Evolutionary conservation across 345 rosid species (phyloP).

Genomic region (Hibiscus trionum): DNA sequence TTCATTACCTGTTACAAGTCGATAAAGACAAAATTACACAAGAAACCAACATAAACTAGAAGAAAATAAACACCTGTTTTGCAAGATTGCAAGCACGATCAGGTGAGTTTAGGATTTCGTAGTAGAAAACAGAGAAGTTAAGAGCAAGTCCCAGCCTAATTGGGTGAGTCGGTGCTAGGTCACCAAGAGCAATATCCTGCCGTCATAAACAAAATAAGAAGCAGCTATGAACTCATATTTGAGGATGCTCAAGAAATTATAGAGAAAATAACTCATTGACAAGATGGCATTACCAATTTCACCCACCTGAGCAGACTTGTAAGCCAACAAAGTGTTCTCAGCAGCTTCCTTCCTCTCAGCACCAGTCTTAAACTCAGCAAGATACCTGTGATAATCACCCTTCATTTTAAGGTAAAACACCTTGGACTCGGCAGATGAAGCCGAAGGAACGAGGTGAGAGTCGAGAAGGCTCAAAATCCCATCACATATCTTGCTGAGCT

Average conservation of each 20-base stretch:
- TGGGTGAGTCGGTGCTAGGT: slow-evolving; percentile 91
- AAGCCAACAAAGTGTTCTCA: no score
- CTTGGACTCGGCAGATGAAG: slow-evolving; percentile 49
- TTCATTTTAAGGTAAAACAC: slow-evolving; percentile 95
- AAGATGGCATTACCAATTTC: neutral
- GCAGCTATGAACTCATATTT: neutral
- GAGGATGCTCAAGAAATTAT: neutral
- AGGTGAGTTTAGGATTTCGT: slow-evolving; percentile 96
- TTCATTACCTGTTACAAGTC: neutral
- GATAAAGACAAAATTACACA: neutral
- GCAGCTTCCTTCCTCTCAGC: no score
- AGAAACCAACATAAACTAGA: neutral
- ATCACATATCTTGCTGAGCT: slow-evolving; percentile 29
- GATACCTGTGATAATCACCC: neutral
- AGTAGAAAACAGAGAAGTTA: slow-evolving; percentile 95
- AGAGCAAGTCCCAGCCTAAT: slow-evolving; percentile 96
- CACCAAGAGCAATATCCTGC: slow-evolving; percentile 90
- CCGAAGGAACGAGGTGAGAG: slow-evolving; percentile 61
- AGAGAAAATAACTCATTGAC: neutral
- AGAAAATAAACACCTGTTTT: slow-evolving; percentile 51
- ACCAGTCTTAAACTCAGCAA: no score
- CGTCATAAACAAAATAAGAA: slow-evolving; percentile 13
- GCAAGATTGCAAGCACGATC: slow-evolving; percentile 97
- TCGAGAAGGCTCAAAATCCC: slow-evolving; percentile 69
- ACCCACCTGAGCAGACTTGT: neutral